Base-by-base conservation (phyloP, 257 asterid genomes). In the Solanum verrucosum region DNA sequence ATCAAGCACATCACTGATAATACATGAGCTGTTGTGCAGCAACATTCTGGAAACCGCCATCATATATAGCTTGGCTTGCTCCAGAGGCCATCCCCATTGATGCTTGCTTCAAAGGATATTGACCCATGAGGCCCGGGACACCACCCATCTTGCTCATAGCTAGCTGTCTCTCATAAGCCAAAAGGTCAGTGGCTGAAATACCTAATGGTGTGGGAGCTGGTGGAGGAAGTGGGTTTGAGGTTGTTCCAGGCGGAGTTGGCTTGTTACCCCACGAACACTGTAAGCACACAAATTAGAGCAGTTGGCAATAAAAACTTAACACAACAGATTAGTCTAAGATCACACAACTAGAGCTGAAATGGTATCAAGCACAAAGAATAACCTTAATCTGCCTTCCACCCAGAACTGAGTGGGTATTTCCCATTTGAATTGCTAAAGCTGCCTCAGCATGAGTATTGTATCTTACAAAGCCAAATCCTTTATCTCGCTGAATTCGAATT, bases 211-310 rank as follows among this genome's bases (percentile, higher is more conserved):
- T 93, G 0, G 96, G 95, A 67, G 91, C 95, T 4, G 99, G 99
- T 37, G 96, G 96, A 10, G 98, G 98, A 33, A 95, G 98, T 3
- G 99, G 98, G 88, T 95, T 96, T 9, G 98, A 96, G 89, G 92
- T 87, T 13, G 98, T 95, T 85, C 99, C 98, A 0, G 95, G 91
- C 70, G 98, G 98, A 86, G 99, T 96, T 38, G 99, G 99, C 91
- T 96, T 96, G 98, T 91, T 96, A 27, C 98, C 99, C 99, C 98
- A 96, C 6, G 98, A 96, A 82, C 99, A 96, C 99, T 96, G 94
- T 10, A 87, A 29, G 9, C 68, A 79, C 38, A 79, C 38, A 79
- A 44, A 27, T 44, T 14, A 25, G 38, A 79, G 40, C 38, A 11
- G 67, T 79, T 44, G 31, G 31, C 37, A 15, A 25, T 16, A 9